Base-by-base conservation (phyloP, 352 stramenopile species). In the Globisporangium nunn region DNA sequence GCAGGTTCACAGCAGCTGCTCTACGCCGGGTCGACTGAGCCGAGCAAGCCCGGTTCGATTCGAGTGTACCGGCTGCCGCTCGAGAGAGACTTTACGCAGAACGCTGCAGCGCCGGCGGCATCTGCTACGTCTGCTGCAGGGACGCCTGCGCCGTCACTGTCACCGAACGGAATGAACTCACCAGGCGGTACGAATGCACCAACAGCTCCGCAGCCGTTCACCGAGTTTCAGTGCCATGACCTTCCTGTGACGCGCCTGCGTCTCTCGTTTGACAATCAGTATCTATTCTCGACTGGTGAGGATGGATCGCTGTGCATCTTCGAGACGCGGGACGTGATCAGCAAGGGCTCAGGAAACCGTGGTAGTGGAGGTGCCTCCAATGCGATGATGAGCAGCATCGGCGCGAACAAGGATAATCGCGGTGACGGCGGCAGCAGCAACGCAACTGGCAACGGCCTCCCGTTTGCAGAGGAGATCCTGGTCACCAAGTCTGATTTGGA, bases 401-500 rank as follows among this genome's bases (percentile, higher is more conserved):
- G 71, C 0, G 52, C 46, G 18, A 54, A 41, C 51, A 73, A 70
- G 45, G 61, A 72, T 4, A 71, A 63, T 33, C 54, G 66, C 1
- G 45, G 49, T 7, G 55, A 61, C 52, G 52, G 53, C 41, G 64
- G 52, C 14, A 66, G 52, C 61, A 68, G 59, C 8, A 75, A 58
- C 14, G 72, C 67, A 40, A 74, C 58, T 2, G 81, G 76, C 4
- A 87, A 78, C n/a, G 80, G 77, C 0, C 61, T 93, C 4, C 72
- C 76, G 0, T 97, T 93, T 41, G 78, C 85, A 0, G 91, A 98
- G 61, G 93, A 98, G 66, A 95, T 98, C 54, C 62, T 98, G 17
- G 91, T 97, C 11, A 98, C 91, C 33, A 96, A 96, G 41, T 91
- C 80, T 0, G 91, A 98, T 62, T 62, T 98, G 15, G 91, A 98